Evolutionary conservation across 129 eudicot genomes (phyloP), one percentile per base, ranked within the genome.

Genomic region (sunflower (Helianthus annuus)): DNA sequence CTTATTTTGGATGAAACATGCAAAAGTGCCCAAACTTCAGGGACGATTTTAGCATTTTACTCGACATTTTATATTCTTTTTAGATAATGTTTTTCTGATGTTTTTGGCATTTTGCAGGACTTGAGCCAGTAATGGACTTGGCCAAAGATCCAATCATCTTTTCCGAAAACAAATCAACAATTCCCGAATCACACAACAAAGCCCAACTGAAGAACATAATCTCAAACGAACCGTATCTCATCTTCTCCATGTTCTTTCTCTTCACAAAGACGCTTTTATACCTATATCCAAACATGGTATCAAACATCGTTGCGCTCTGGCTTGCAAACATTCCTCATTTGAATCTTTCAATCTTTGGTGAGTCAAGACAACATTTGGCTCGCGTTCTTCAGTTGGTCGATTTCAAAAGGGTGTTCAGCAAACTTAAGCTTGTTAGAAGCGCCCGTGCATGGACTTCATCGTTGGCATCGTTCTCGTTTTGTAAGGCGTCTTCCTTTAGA

Each of bases 371-470:
- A 72, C 82, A 89, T 61, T 16, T 92, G 69, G 89, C 80, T 34
- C 95, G 89, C 4, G 79, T 78, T 76, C 76, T 87, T 64, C 92
- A 87, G 10, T 0, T 87, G 54, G 75, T 83, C 13, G 95, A 89
- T 80, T 73, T 87, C 16, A 82, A 87, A 80, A 83, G 90, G 72
- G 80, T 83, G 34, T 84, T 83, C 74, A 79, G 67, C 78, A 87
- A 87, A 73, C 78, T 87, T 55, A 92, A 78, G 78, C 79, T 78
- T 1, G 81, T 80, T 29, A 77, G 91, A 76, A 88, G 81, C 71
- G 97, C 92, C 15, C 87, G 83, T 15, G 90, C 83, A 1, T 92
- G 98, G 96, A 88, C 96, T 14, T 92, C 96, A 16, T 92, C 96
- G 1, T 78, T 92, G 78, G 89, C 96, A 11, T 89, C 95, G 15